These are phyloP conservation scores for Colletotrichum brevisporum DNA, from an alignment of 2,329 filamentous ascomycete species.

Conservation along the genomic window DNA sequence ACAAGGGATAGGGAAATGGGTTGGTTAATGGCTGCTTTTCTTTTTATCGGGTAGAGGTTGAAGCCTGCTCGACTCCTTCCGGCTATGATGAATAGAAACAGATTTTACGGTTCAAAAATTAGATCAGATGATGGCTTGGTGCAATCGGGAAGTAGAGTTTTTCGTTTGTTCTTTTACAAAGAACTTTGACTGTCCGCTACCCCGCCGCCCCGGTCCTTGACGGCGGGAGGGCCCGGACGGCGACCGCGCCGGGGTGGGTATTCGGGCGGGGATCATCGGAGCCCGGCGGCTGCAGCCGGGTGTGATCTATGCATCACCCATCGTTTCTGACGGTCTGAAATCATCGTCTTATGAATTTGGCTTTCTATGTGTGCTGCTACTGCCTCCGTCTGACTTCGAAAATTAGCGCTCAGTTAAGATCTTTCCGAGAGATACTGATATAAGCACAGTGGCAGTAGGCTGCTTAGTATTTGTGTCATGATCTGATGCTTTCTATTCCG, in stretches of 20 bases:
- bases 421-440: too few species aligned
- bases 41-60: not conserved
- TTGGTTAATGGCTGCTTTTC: not conserved
- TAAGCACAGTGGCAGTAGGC: too few species aligned
- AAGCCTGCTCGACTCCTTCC: not conserved
- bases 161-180: too few species aligned
- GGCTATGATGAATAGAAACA: not conserved
- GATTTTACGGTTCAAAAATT: not conserved
- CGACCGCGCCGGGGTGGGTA: not conserved
- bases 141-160: too few species aligned
- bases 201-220: conserved; percentile 11
- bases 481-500: too few species aligned
- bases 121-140: conserved; percentile 9
- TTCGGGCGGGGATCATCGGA: not conserved
- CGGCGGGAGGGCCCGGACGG: not conserved
- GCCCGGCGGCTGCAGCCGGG: not conserved
- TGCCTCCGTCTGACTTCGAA: not conserved
- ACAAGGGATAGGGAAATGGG: too few species aligned
- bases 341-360: not conserved
- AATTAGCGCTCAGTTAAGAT: not conserved
- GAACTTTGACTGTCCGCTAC: not conserved
- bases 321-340: not conserved
- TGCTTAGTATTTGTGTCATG: too few species aligned
- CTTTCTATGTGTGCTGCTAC: not conserved
- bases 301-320: too few species aligned